Evolutionary conservation across 1,139 yeast genomes (phyloP), one percentile per base, ranked within the genome.

Genomic region (Candida frijolesensis): DNA sequence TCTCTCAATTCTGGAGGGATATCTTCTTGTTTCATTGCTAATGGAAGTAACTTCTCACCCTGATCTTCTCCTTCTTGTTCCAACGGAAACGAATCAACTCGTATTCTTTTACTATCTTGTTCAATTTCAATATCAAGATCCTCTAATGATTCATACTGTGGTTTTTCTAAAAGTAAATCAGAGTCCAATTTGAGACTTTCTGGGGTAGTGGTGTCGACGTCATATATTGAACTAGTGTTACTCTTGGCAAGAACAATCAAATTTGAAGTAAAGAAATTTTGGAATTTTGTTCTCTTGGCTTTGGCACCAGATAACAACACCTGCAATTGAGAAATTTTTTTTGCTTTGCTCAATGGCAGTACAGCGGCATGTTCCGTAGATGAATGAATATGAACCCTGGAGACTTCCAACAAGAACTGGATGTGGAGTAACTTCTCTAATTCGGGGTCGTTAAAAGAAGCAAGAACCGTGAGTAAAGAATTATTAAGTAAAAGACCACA

Each of bases 221-320:
- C 67, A 45, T 61, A 65, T 12, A 71, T 55, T 42, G 71, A 62
- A 32, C 57, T 14, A 61, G 73, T 64, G 30, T 66, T 61, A 55
- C 87, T 82, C 57, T 81, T 81, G 1, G 98, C 98, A 35, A 92
- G 70, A 30, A 91, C 81, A n/a, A 92, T 80, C 56, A 94, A 78
- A 44, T 90, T 83, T 0, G 97, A 80, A 14, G 88, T 81, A 25
- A 85, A 83, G 45, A 76, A 79, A 44, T 78, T 79, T 68, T 94
- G 99, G 63, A 74, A 89, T 65, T 89, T 89, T 3, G 99, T 92
- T 64, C 95, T 78, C 63, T 86, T 88, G 5, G 96, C 97, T 58
- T 85, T 83, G 46, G 94, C 89, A 56, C 99, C 99, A 1, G 97
- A 87, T 45, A 92, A 70, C 0, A 86, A 79, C 54, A 87, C 79